A percentile compares a stretch with the other conserved stretches of the same genome.
Evolutionary conservation across 352 stramenopile species (phyloP).

Genomic region (Phytophthora litchii): DNA sequence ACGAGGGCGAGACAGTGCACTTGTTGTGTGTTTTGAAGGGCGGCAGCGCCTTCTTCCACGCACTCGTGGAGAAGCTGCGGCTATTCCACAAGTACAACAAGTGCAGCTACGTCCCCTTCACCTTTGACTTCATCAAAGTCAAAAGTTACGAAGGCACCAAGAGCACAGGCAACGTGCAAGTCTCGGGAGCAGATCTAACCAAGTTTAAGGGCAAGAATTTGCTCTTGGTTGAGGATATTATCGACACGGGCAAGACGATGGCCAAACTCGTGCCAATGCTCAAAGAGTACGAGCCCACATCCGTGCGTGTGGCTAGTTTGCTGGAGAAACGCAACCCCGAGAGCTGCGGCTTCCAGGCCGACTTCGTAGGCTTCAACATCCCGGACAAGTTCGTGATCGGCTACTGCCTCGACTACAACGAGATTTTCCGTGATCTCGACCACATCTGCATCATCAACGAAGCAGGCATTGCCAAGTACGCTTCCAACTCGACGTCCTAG

Average conservation of each 20-base stretch:
- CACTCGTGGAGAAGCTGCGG: slow-evolving; percentile 84
- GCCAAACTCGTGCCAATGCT: slow-evolving; percentile 90
- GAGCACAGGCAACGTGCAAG: slow-evolving; percentile 92
- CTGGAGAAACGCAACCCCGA: slow-evolving; percentile 94
- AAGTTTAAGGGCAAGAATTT: slow-evolving; percentile 93
- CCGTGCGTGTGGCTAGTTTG: slow-evolving; percentile 91
- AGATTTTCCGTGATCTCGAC: slow-evolving; percentile 95
- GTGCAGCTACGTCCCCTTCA: slow-evolving; percentile 91
- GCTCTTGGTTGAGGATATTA: slow-evolving; percentile 97
- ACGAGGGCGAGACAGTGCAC: slow-evolving; percentile 90
- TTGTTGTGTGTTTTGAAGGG: slow-evolving; percentile 93
- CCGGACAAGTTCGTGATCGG: slow-evolving; percentile 96
- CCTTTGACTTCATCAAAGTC: slow-evolving; percentile 94
- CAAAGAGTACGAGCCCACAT: slow-evolving; percentile 75
- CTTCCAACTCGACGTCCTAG: slow-evolving; percentile 39
- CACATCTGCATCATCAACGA: slow-evolving; percentile 97
- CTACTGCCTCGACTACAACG: slow-evolving; percentile 98
- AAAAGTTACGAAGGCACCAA: slow-evolving; percentile 95
- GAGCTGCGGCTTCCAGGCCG: slow-evolving; percentile 89
- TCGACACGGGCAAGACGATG: slow-evolving; percentile 97
- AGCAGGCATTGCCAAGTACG: slow-evolving; percentile 89
- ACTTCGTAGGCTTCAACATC: slow-evolving; percentile 97
- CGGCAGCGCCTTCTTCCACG: slow-evolving; percentile 90
- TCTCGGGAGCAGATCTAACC: slow-evolving; percentile 83
- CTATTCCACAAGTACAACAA: slow-evolving; percentile 90